A percentile compares a stretch with the other conserved stretches of the same genome.
Conservation (phyloP, 768 basidiomycete genomes). For the Boletus patriciae region DNA sequence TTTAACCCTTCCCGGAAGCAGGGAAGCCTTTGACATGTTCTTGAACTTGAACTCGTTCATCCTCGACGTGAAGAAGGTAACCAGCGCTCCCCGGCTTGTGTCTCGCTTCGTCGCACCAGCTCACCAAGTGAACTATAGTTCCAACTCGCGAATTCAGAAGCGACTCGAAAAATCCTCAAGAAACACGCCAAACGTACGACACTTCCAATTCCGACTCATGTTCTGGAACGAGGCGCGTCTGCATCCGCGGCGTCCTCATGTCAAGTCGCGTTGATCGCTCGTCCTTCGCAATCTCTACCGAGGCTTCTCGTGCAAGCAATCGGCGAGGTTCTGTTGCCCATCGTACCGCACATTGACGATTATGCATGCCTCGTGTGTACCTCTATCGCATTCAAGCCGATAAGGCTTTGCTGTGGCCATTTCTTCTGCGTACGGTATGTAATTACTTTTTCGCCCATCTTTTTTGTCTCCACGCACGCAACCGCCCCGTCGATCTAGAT, state of each 20-base stretch:
- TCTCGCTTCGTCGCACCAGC: not conserved
- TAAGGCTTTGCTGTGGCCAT: constrained; percentile 81
- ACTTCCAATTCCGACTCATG: constrained; percentile 55
- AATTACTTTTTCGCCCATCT: not conserved
- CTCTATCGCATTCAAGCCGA: constrained; percentile 89
- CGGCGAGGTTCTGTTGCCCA: constrained; percentile 76
- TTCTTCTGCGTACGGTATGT: constrained; percentile 65
- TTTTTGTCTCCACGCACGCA: not conserved
- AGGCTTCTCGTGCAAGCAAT: constrained; percentile 78
- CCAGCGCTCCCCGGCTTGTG: not conserved
- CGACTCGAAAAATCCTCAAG: constrained; percentile 90
- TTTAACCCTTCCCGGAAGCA: constrained; percentile 57
- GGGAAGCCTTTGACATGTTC: constrained; percentile 65
- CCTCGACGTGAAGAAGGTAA: constrained; percentile 76
- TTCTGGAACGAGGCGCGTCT: constrained; percentile 21
- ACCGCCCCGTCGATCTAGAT: constrained; percentile 33
- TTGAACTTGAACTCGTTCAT: constrained; percentile 75
- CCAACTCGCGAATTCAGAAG: constrained; percentile 82
- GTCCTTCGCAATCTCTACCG: constrained; percentile 45
- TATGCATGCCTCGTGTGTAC: constrained; percentile 89
- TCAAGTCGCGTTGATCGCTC: constrained; percentile 30
- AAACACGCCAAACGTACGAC: constrained; percentile 91
- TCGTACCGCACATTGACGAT: constrained; percentile 79
- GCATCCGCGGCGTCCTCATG: constrained; percentile 21
- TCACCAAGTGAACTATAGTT: constrained; percentile 46